Evolutionary conservation across 208 protist genomes (phyloP), one percentile per base, ranked within the genome.

Genomic region (Porcisia hertigi): DNA sequence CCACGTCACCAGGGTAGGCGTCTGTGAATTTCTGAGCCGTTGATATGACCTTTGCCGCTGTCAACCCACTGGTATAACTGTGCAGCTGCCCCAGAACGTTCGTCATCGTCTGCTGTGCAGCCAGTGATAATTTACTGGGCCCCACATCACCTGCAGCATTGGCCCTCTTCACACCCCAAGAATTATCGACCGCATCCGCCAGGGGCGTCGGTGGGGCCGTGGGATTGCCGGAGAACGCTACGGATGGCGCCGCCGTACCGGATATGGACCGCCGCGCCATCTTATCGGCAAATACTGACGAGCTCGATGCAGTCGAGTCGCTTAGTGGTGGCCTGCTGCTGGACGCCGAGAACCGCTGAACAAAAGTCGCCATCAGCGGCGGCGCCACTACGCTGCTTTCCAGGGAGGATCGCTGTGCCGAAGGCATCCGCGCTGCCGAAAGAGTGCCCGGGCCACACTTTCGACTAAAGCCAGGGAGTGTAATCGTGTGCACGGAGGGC

Each of bases 41-140:
- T 23, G n/a, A 11, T 20, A 25, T 36, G 5, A 5, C 39, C 7
- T 71, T 25, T 41, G 49, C 66, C 12, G 66, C 23, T 20, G 47
- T 36, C 34, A 41, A 11, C 30, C 9, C 49, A 11, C 36, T 45
- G 36, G 69, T 34, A 8, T 25, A 49, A 23, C 8, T 65, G 12
- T 39, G 3, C 47, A 81, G 64, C 3, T 58, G 71, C 11, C 54
- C 47, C n/a, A 81, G 47, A 11, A 81, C 34, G 45, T 25, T 76
- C 34, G 49, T 25, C 9, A 81, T 59, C 36, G 71, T 62, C 23
- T 71, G 77, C 25, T 81, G 71, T 30, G 71, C 71, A 7, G 52
- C 30, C 36, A 58, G 77, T 9, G 77, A 77, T 49, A 81, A 43
- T 64, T 81, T 66, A 9, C 23, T 66, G 14, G 18, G 25, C 4